Base-by-base conservation (phyloP, 495 filamentous ascomycete genomes). In the Hypomontagnella submonticulosa region DNA sequence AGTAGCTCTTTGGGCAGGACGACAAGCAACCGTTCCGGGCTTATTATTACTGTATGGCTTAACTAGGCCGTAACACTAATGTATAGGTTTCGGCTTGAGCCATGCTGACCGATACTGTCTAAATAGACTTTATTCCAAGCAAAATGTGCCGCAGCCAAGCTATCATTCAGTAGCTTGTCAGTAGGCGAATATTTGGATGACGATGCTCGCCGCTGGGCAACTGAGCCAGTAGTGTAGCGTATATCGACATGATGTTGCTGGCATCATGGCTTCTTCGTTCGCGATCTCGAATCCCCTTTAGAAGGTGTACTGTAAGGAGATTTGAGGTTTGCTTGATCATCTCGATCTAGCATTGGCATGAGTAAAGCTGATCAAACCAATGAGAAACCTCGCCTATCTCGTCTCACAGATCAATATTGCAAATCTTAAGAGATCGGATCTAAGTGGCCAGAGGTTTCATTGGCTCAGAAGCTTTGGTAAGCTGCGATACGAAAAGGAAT, bases 391-490 rank as follows among this genome's bases (percentile, higher is more conserved):
- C 16, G 58, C 58, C 27, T 62, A 58, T 60, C 37, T 62, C 41
- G 34, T 33, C 34, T 41, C 27, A 60, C 19, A 56, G 55, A 51
- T 57, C 36, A 40, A 10, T 33, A 61, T 46, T 46, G 32, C 33
- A 55, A 57, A 57, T 52, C 49, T 34, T 47, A 19, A 32, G 41
- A 59, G 58, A 67, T 67, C 20, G n/a, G 55, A 60, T 47, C 47
- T 33, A 23, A 34, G 11, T 15, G 32, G 18, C 15, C 4, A 41
- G 50, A 50, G 16, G 38, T 7, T 36, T 11, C 4, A 37, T 36
- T 4, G 3, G 37, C 16, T 40, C 19, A 41, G 54, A 15, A 11
- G 12, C 7, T 40, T 33, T 41, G 13, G 18, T 57, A 51, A 36
- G 54, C 7, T n/a, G 4, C 33, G 18, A 23, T 13, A 51, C 10